Conservation (phyloP, 352 stramenopile species). For the Phytophthora hibernalis region DNA sequence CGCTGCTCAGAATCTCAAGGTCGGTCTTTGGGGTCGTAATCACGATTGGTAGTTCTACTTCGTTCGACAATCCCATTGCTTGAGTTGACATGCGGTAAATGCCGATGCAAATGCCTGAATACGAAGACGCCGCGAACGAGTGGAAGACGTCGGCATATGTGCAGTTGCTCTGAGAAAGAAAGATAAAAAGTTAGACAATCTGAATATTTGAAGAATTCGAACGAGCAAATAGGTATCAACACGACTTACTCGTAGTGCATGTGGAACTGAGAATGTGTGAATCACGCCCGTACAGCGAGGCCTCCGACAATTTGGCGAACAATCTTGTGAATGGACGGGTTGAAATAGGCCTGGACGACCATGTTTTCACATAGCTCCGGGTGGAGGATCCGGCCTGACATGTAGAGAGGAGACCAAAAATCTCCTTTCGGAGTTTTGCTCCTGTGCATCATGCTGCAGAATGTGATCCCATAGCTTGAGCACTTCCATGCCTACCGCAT, state of each 20-base stretch:
- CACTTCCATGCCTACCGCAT: constrained; percentile 32
- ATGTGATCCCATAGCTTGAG: constrained; percentile 79
- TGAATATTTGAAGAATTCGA: background rate
- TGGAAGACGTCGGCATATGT: constrained; percentile 77
- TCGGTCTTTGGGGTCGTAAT: constrained; percentile 69
- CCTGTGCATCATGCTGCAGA: constrained; percentile 58
- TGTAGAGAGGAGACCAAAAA: constrained; percentile 86
- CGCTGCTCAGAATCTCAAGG: constrained; percentile 58
- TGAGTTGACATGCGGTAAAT: constrained; percentile 79
- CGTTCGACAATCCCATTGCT: constrained; percentile 36
- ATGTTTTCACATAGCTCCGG: constrained; percentile 89
- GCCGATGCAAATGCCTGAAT: constrained; percentile 72
- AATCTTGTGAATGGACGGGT: constrained; percentile 88
- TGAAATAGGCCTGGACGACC: constrained; percentile 84
- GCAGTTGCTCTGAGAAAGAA: constrained; percentile 32
- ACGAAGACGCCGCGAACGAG: constrained; percentile 61
- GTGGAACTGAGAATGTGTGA: constrained; percentile 61
- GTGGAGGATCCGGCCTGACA: constrained; percentile 84
- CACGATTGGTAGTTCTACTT: constrained; percentile 76
- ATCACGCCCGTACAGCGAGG: constrained; percentile 82
- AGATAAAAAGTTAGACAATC: background rate
- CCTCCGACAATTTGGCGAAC: constrained; percentile 81
- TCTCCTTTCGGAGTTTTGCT: constrained; percentile 78
- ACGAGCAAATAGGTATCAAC: background rate
- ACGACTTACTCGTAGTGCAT: constrained; percentile 46